These are phyloP conservation scores for Erodium texanum DNA, from an alignment of 441 rosid species.

Conservation along the genomic window DNA sequence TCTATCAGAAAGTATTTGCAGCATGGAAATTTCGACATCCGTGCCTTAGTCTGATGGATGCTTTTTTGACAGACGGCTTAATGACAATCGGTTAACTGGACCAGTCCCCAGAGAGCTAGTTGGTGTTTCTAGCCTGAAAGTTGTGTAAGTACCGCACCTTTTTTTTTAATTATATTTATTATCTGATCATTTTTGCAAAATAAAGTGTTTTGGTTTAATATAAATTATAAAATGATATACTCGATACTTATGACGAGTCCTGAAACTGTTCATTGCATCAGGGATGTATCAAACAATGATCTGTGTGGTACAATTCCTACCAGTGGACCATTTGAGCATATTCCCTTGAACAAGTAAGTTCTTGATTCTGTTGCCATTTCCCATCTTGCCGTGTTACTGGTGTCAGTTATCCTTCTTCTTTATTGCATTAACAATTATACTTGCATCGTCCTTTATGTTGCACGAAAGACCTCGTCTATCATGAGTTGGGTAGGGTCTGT, in stretches of 20 bases:
- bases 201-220: neutral
- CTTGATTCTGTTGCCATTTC: neutral
- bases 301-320: constrained; percentile 94
- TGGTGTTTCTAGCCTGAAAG: constrained; percentile 75
- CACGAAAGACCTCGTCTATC: too few species aligned
- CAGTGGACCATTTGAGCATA: constrained; percentile 70
- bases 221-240: neutral
- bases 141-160: constrained; percentile 54
- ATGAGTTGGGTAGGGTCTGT: too few species aligned
- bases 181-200: neutral
- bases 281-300: constrained; percentile 80
- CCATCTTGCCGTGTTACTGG: neutral
- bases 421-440: neutral
- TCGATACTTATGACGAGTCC: neutral
- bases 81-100: constrained; percentile 72
- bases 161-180: too few species aligned
- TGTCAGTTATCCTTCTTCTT: neutral
- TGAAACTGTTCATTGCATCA: constrained; percentile 17
- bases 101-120: constrained; percentile 69
- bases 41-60: constrained; percentile 16
- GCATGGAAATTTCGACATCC: neutral
- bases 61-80: constrained; percentile 64
- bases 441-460: too few species aligned
- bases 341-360: constrained; percentile 74
- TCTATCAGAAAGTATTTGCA: neutral